These are phyloP conservation scores for Bipolaris oryzae DNA, from an alignment of 2,329 filamentous ascomycete species.

Conservation along the genomic window DNA sequence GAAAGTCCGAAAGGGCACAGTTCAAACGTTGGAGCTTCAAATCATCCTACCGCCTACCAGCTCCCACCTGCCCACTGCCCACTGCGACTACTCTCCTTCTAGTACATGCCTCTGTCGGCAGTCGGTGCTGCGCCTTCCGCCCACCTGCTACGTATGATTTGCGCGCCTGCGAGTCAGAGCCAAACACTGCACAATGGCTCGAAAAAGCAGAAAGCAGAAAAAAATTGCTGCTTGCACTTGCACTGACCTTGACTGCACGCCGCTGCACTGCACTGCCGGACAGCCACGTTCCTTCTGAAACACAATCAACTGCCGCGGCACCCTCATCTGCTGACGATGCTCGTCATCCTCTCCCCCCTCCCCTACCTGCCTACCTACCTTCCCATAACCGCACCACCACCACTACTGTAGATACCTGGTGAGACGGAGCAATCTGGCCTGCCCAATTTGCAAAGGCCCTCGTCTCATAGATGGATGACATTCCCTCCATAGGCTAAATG, in stretches of 20 bases:
- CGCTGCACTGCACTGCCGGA: slow-evolving; percentile 20
- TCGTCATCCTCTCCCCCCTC: slow-evolving; percentile 34
- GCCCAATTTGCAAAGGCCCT: slow-evolving; percentile 19
- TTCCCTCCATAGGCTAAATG: slow-evolving; percentile 48
- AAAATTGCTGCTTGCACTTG: not conserved
- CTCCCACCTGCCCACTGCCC: too few species aligned
- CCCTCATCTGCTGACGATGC: slow-evolving; percentile 16
- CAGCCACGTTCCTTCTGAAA: slow-evolving; percentile 41
- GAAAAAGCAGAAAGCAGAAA: slow-evolving; percentile 24
- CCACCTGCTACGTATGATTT: slow-evolving; percentile 43
- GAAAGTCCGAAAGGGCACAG: slow-evolving; percentile 30
- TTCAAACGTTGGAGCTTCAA: slow-evolving; percentile 18
- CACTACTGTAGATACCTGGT: slow-evolving; percentile 35
- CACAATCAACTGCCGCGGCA: slow-evolving; percentile 37
- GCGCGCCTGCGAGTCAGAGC: slow-evolving; percentile 39
- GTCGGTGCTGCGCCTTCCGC: slow-evolving; percentile 35
- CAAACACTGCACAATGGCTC: slow-evolving; percentile 12
- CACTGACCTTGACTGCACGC: too few species aligned
- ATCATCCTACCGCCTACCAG: too few species aligned
- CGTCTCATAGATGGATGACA: slow-evolving; percentile 11
- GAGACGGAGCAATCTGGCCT: slow-evolving; percentile 19
- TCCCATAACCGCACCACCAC: slow-evolving; percentile 34
- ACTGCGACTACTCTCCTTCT: too few species aligned
- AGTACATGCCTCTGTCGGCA: slow-evolving; percentile 5
- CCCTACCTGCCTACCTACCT: slow-evolving; percentile 27